Conservation (phyloP, 2,329 filamentous ascomycete genomes). For the Arthroderma uncinatum region DNA sequence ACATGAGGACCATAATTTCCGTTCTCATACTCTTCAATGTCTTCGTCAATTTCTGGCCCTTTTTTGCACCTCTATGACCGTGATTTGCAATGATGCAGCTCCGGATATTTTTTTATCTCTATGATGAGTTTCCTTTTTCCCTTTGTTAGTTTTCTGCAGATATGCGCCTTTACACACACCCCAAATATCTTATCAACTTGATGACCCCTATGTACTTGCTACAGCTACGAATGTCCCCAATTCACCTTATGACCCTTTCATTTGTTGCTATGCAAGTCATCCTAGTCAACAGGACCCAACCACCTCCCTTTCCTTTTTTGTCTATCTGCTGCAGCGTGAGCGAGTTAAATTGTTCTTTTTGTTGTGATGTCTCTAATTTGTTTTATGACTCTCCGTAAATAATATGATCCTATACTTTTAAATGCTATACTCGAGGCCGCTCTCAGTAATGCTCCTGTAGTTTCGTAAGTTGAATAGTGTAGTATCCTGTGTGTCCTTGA, state of each 20-base stretch:
- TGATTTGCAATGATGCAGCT: background rate
- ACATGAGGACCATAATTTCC: background rate
- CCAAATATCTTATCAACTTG: background rate
- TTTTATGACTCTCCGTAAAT: background rate
- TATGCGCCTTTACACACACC: background rate
- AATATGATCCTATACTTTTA: background rate
- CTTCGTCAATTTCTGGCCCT: background rate
- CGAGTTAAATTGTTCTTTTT: background rate
- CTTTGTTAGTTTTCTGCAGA: background rate
- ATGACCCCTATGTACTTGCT: background rate
- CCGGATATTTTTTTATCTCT: background rate
- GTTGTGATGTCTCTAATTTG: background rate
- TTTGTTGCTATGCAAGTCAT: conserved; percentile 13
- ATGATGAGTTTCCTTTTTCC: background rate
- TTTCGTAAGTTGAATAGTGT: background rate
- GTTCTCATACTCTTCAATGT: background rate
- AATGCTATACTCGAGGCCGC: background rate
- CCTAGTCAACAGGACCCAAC: background rate
- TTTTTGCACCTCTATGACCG: background rate
- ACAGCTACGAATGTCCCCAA: conserved; percentile 11
- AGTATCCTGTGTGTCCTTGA: background rate
- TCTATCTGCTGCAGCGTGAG: background rate
- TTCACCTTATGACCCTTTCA: conserved; percentile 31
- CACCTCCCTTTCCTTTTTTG: background rate
- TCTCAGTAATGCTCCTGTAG: background rate